A percentile compares a stretch with the other conserved stretches of the same genome.
These are phyloP conservation scores for Kwoniella bestiolae DNA, from an alignment of 768 basidiomycete genomes.

Conservation along the genomic window DNA sequence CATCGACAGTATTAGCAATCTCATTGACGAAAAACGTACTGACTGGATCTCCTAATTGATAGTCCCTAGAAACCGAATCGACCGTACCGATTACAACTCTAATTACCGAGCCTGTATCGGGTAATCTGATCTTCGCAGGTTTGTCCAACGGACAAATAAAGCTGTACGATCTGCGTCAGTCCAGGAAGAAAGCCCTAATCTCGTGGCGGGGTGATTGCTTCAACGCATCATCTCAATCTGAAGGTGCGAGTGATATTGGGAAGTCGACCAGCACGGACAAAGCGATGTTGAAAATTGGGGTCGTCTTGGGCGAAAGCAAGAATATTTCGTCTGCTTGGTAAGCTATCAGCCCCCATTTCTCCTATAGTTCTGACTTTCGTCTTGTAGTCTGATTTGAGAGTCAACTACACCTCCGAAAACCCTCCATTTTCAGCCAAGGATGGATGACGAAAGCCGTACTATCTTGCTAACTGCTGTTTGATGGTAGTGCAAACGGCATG, in stretches of 20 bases:
- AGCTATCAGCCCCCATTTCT: no score
- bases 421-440: no score
- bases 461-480: no score
- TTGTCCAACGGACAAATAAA: conserved; percentile 37
- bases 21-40: no score
- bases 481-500: conserved; percentile 38
- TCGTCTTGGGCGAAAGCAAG: conserved; percentile 45
- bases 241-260: no score
- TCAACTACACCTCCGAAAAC: no score
- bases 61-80: conserved; percentile 28
- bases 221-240: no score
- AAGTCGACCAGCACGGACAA: no score
- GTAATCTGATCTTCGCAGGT: conserved; percentile 41
- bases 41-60: not conserved
- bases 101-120: conserved; percentile 45
- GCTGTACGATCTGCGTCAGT: conserved; percentile 44
- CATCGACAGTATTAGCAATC: no score
- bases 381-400: not conserved
- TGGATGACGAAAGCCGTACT: no score
- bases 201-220: conserved; percentile 21
- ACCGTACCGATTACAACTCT: conserved; percentile 27
- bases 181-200: conserved; percentile 24
- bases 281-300: conserved; percentile 35
- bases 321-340: conserved; percentile 43
- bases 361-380: not conserved